Base-by-base conservation (phyloP, 2,329 filamentous ascomycete species). In the Leptosphaerulina australis region DNA sequence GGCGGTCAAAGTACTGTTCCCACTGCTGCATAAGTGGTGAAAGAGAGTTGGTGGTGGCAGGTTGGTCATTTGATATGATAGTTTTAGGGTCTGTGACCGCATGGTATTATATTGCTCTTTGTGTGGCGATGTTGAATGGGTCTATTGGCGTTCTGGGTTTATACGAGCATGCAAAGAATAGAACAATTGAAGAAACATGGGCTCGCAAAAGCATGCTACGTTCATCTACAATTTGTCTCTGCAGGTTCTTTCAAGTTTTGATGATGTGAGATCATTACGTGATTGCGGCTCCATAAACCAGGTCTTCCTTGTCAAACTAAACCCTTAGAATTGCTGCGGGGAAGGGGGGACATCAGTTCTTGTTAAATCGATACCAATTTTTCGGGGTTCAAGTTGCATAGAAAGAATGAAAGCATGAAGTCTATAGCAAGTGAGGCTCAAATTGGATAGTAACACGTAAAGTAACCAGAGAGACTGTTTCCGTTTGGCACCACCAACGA, bases 401-500 rank as follows among this genome's bases (percentile, higher is more conserved):
- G n/a, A n/a, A 15, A 7, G n/a, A 8, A 15, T 20, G 24, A 12
- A 15, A 9, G n/a, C 14, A 8, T 17, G 5, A 8, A 5, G 34
- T 56, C 44, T 63, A 60, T 62, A 63, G 41, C 50, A 63, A 69
- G 67, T 66, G 64, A 69, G 60, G 62, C 64, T 71, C 68, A 69
- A 70, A 71, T 70, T 71, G 66, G 63, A 58, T 67, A 68, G 63
- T 69, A 69, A 57, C 63, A 66, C 57, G 56, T 67, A 68, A 68
- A 63, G 58, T 64, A 69, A 68, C 63, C 67, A 70, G 62, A 68
- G 58, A 63, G 62, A 68, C 62, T 68, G 61, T 62, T 68, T 62
- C 55, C 57, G 50, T 59, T 49, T 58, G 49, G 54, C 56, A 62
- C 60, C 62, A 64, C 64, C 62, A 67, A 67, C 63, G 59, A 65